Evolutionary conservation across 208 protist species (phyloP).

Genomic region (Trypanosoma lewisi): DNA sequence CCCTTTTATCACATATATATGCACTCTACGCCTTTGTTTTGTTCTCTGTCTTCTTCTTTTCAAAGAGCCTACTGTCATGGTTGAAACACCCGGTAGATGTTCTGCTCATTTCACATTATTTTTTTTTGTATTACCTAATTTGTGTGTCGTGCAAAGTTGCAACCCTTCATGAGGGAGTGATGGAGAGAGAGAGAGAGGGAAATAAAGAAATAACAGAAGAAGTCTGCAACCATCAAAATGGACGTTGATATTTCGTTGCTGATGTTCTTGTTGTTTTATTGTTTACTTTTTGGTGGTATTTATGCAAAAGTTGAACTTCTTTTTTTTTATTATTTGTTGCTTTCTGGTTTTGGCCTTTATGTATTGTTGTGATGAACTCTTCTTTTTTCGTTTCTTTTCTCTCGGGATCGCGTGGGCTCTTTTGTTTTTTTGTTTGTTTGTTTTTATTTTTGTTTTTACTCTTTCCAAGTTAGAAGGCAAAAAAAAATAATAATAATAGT

Average conservation of each 20-base stretch:
- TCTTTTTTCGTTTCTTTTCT: neutral
- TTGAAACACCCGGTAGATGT: neutral
- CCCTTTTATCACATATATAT: constrained; percentile 14
- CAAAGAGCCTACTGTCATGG: neutral
- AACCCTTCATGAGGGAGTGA: neutral
- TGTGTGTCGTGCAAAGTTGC: neutral
- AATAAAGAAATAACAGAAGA: constrained; percentile 9
- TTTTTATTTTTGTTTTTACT: neutral
- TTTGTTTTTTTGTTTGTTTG: neutral
- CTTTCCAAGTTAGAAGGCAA: no score
- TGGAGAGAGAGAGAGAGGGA: neutral
- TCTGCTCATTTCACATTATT: neutral
- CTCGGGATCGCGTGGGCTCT: neutral
- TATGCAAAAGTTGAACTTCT: no score
- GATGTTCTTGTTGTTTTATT: neutral
- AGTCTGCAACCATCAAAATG: neutral
- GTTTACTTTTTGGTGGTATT: neutral
- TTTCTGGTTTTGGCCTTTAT: no score
- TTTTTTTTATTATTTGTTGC: no score
- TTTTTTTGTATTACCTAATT: neutral
- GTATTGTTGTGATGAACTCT: no score
- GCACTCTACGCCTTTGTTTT: neutral
- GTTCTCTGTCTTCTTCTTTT: neutral
- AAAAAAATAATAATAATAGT: no score
- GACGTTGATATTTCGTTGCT: neutral